Evolutionary conservation across 2,329 filamentous ascomycete species (phyloP).

Genomic region (Cytospora piceicola): DNA sequence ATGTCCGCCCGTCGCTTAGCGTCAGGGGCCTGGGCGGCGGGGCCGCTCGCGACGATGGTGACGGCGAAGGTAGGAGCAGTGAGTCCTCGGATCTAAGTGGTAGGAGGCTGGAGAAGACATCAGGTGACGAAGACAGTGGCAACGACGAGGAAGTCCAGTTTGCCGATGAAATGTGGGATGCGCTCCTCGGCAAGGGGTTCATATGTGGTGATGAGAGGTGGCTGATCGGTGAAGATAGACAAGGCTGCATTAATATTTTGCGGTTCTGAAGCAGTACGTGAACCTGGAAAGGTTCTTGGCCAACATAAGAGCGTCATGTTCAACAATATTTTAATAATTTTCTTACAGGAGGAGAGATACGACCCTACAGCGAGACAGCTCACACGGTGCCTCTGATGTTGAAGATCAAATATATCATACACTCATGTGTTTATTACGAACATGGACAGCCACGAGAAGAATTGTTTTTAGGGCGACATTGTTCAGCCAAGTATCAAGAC

Average conservation of each 20-base stretch:
- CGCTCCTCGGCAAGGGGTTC: slow-evolving; percentile 55
- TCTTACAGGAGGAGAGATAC: no score
- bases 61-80: slow-evolving; percentile 33
- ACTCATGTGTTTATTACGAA: not conserved
- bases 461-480: not conserved
- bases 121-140: slow-evolving; percentile 9
- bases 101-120: not conserved
- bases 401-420: not conserved
- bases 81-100: no score
- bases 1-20: slow-evolving; percentile 46
- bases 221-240: slow-evolving; percentile 61
- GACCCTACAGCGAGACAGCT: no score
- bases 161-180: slow-evolving; percentile 48
- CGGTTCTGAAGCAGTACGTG: slow-evolving; percentile 47
- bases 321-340: no score
- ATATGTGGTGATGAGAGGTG: slow-evolving; percentile 65
- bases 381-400: no score
- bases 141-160: slow-evolving; percentile 46
- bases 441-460: not conserved
- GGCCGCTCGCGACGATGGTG: not conserved
- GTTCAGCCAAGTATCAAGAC: not conserved
- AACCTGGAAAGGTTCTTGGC: no score
- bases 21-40: slow-evolving; percentile 35
- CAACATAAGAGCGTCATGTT: no score
- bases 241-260: slow-evolving; percentile 56